These are phyloP conservation scores for Myriangium duriaei DNA, from an alignment of 2,329 filamentous ascomycete species.

Conservation along the genomic window DNA sequence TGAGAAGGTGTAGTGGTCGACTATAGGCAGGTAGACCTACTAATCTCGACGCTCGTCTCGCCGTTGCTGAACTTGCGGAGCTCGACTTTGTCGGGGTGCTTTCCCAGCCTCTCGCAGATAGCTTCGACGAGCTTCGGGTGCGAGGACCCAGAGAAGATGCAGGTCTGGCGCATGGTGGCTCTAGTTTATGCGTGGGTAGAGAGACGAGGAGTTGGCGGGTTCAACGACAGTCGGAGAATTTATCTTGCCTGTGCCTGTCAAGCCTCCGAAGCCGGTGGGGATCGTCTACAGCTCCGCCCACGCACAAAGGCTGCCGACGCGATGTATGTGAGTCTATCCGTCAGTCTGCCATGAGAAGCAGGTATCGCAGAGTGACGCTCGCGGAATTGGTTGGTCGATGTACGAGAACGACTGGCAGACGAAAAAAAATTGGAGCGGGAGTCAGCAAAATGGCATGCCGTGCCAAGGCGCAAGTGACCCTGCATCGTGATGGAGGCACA, in stretches of 20 bases:
- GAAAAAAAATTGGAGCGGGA: no score
- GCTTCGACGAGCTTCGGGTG: slow-evolving; percentile 51
- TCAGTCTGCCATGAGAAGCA: not conserved
- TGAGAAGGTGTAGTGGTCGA: not conserved
- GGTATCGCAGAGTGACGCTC: not conserved
- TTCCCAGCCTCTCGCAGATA: slow-evolving; percentile 54
- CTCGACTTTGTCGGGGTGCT: slow-evolving; percentile 45
- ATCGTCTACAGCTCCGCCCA: not conserved
- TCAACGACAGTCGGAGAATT: slow-evolving; percentile 1
- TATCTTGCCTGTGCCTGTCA: slow-evolving; percentile 3
- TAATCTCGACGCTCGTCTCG: slow-evolving; percentile 57
- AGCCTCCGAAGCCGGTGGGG: slow-evolving; percentile 9
- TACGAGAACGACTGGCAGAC: no score
- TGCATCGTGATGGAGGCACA: no score
- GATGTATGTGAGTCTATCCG: not conserved
- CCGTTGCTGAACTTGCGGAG: slow-evolving; percentile 58
- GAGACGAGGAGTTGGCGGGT: not conserved
- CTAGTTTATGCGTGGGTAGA: slow-evolving; percentile 1
- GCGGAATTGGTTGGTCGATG: no score
- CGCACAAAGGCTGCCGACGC: slow-evolving; percentile 6
- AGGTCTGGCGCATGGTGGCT: slow-evolving; percentile 51
- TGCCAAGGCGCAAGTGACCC: no score
- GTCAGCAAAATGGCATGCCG: no score
- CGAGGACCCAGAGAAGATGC: slow-evolving; percentile 55
- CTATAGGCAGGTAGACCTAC: slow-evolving; percentile 19